These are phyloP conservation scores for Diplodia scrobiculata DNA, from an alignment of 2,329 filamentous ascomycete species.

Conservation along the genomic window DNA sequence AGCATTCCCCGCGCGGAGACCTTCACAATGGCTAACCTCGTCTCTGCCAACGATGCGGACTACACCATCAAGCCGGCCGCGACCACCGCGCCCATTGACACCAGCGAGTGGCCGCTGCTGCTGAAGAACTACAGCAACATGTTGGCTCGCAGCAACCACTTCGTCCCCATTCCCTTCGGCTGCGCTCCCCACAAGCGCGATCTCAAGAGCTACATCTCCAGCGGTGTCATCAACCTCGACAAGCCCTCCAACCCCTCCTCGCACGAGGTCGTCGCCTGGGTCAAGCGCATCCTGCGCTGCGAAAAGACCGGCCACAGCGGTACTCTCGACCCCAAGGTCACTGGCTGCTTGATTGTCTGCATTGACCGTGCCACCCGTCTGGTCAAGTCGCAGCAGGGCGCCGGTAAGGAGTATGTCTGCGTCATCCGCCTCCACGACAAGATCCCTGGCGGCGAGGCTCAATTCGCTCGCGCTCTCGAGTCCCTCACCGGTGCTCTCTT, in stretches of 20 bases:
- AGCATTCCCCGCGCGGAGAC: slow-evolving; percentile 27
- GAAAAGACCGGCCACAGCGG: slow-evolving; percentile 99
- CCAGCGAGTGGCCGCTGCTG: slow-evolving; percentile 87
- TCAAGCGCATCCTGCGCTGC: slow-evolving; percentile 92
- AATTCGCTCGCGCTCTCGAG: slow-evolving; percentile 91
- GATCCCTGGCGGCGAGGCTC: slow-evolving; percentile 86
- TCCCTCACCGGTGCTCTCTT: slow-evolving; percentile 95
- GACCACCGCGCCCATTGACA: slow-evolving; percentile 72
- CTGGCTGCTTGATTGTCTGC: slow-evolving; percentile 90
- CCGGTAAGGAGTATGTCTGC: slow-evolving; percentile 98
- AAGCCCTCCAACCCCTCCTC: slow-evolving; percentile 97
- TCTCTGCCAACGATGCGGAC: slow-evolving; percentile 61
- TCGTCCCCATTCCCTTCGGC: slow-evolving; percentile 92
- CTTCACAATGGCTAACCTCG: slow-evolving; percentile 30
- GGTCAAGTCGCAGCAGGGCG: slow-evolving; percentile 98
- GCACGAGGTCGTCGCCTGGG: slow-evolving; percentile 99
- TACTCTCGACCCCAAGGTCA: slow-evolving; percentile 97
- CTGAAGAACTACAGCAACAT: slow-evolving; percentile 97
- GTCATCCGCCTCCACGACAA: slow-evolving; percentile 95
- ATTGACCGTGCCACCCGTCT: slow-evolving; percentile 95
- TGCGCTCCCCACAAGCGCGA: slow-evolving; percentile 90
- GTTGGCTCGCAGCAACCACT: slow-evolving; percentile 90
- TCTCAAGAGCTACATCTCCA: slow-evolving; percentile 94
- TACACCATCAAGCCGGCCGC: slow-evolving; percentile 92
- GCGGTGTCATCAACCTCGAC: slow-evolving; percentile 97